Evolutionary conservation across 345 rosid genomes (phyloP).

Genomic region (Schrenkiella parvula): DNA sequence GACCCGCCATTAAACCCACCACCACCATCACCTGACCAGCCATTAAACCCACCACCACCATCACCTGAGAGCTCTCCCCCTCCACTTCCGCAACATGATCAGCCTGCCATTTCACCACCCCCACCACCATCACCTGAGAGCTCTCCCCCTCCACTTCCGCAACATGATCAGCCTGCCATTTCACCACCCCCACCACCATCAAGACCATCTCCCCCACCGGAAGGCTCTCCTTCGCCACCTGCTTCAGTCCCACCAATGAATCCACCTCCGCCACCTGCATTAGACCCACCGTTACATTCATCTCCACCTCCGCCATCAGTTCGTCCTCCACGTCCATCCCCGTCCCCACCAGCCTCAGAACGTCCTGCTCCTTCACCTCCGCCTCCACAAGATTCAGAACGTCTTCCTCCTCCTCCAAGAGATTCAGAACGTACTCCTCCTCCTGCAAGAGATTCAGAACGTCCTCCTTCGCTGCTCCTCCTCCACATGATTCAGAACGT

Average conservation of each 20-base stretch:
- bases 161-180: slow-evolving; percentile 15
- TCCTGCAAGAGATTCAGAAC: background rate
- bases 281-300: slow-evolving; percentile 29
- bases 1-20: slow-evolving; percentile 24
- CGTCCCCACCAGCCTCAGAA: slow-evolving; percentile 30
- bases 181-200: slow-evolving; percentile 18
- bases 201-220: background rate
- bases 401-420: slow-evolving; percentile 25
- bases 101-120: slow-evolving; percentile 8
- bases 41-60: slow-evolving; percentile 7
- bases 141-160: slow-evolving; percentile 30
- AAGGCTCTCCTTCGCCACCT: slow-evolving; percentile 28
- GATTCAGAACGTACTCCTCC: slow-evolving; percentile 21
- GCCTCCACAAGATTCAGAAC: slow-evolving; percentile 11
- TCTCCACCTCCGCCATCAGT: slow-evolving; percentile 26
- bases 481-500: background rate
- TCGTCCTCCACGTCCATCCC: slow-evolving; percentile 30
- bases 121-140: slow-evolving; percentile 4
- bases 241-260: slow-evolving; percentile 4
- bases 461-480: background rate
- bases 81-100: slow-evolving; percentile 27
- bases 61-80: slow-evolving; percentile 24
- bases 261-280: background rate
- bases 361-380: slow-evolving; percentile 14
- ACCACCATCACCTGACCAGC: background rate